Conservation (phyloP, 768 basidiomycete genomes). For the Agaricus blazei region DNA sequence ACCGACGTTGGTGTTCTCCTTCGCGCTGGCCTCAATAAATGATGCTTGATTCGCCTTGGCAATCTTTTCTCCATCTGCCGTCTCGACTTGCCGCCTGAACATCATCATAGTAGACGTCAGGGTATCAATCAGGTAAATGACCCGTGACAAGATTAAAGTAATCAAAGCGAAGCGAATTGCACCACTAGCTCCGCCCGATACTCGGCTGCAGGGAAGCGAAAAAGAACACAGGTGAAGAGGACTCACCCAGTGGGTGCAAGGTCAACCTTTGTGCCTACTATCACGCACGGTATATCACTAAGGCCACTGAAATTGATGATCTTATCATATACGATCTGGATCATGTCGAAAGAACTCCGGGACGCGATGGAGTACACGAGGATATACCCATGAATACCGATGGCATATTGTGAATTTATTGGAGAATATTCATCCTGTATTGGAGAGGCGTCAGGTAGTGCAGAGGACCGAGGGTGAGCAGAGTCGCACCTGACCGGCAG, state of each 20-base stretch:
- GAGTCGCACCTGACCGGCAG: slow-evolving; percentile 83
- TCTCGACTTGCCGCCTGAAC: slow-evolving; percentile 64
- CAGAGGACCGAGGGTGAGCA: not conserved
- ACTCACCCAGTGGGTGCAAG: slow-evolving; percentile 61
- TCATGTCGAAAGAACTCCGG: slow-evolving; percentile 89
- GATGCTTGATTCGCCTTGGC: slow-evolving; percentile 70
- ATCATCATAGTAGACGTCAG: slow-evolving; percentile 16
- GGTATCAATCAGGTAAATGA: slow-evolving; percentile 22
- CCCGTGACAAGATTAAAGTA: slow-evolving; percentile 15
- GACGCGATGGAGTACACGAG: slow-evolving; percentile 94
- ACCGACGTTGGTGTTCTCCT: slow-evolving; percentile 85
- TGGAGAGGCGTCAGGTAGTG: not conserved
- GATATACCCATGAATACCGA: slow-evolving; percentile 96
- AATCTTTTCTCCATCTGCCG: slow-evolving; percentile 69
- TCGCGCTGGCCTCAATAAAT: slow-evolving; percentile 87
- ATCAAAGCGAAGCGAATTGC: slow-evolving; percentile 1
- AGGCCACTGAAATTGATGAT: slow-evolving; percentile 89
- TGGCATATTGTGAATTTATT: slow-evolving; percentile 88
- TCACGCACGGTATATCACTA: slow-evolving; percentile 84
- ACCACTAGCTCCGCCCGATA: slow-evolving; percentile 9
- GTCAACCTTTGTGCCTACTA: slow-evolving; percentile 92
- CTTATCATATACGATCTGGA: slow-evolving; percentile 93
- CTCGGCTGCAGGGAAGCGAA: slow-evolving; percentile 3
- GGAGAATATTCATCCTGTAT: slow-evolving; percentile 93
- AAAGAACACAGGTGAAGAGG: slow-evolving; percentile 4